These are phyloP conservation scores for Funneliformis caledonium DNA, from an alignment of 371 early-diverging fungal species.

Conservation along the genomic window DNA sequence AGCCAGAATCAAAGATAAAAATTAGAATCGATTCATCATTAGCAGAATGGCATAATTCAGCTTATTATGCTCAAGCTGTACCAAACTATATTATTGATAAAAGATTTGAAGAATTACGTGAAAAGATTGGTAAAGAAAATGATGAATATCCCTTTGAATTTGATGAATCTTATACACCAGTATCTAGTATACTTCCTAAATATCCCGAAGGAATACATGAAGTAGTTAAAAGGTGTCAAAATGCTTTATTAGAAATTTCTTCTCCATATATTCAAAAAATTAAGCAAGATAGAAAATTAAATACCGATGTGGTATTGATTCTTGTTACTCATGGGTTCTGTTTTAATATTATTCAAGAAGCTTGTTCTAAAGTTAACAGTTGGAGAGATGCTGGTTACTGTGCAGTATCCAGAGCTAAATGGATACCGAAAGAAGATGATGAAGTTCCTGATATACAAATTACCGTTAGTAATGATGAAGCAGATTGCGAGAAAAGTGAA, in stretches of 20 bases:
- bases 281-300: neutral
- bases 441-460: neutral
- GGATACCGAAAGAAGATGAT: slow-evolving; percentile 10
- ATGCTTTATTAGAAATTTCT: neutral
- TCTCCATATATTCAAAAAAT: slow-evolving; percentile 1
- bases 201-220: slow-evolving; percentile 19
- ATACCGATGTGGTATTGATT: slow-evolving; percentile 19
- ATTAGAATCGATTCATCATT: slow-evolving; percentile 25
- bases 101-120: neutral
- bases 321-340: slow-evolving; percentile 31
- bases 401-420: slow-evolving; percentile 23
- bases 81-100: slow-evolving; percentile 21
- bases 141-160: neutral
- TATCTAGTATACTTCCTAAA: neutral
- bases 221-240: neutral
- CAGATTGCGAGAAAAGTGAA: neutral
- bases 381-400: slow-evolving; percentile 19
- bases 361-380: neutral
- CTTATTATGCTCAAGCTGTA: slow-evolving; percentile 28
- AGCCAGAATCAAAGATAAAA: neutral
- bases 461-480: neutral
- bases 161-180: slow-evolving; percentile 4
- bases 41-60: slow-evolving; percentile 31
- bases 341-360: slow-evolving; percentile 31
- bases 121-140: neutral